These are phyloP conservation scores for Trichoderma sp. DNA, from an alignment of 2,329 filamentous ascomycete species.

Conservation along the genomic window DNA sequence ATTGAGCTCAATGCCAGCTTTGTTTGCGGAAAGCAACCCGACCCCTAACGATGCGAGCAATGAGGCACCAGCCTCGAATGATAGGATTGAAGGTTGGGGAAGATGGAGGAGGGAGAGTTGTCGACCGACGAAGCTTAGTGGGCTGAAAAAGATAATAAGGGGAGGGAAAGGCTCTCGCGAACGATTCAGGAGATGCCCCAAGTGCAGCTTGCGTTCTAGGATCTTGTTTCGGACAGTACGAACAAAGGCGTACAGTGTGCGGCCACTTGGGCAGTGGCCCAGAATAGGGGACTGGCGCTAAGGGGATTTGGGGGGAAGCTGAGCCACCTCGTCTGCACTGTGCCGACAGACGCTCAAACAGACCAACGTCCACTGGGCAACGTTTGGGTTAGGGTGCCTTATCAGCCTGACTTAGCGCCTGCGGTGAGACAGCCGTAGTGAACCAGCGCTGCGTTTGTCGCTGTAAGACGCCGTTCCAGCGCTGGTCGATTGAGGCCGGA, in stretches of 20 bases:
- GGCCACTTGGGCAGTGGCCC: constrained; percentile 13
- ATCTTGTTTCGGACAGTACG: constrained; percentile 21
- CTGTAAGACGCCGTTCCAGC: neutral
- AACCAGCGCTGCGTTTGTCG: neutral
- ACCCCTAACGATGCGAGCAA: constrained; percentile 27
- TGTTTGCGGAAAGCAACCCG: constrained; percentile 18
- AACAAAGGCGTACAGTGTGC: constrained; percentile 9
- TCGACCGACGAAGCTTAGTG: constrained; percentile 24
- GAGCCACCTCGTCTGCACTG: constrained; percentile 19
- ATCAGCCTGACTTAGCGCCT: constrained; percentile 15
- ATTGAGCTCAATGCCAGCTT: constrained; percentile 20
- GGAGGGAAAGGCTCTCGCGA: constrained; percentile 23
- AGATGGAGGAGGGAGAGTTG: constrained; percentile 24
- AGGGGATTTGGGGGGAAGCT: constrained; percentile 13
- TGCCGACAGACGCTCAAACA: constrained; percentile 2
- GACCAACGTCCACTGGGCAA: constrained; percentile 2
- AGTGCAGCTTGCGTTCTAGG: constrained; percentile 13
- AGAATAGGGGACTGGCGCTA: constrained; percentile 22
- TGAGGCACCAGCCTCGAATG: constrained; percentile 34
- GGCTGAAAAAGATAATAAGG: constrained; percentile 25
- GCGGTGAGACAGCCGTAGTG: constrained; percentile 14
- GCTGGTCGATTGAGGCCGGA: neutral
- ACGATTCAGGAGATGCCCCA: constrained; percentile 20
- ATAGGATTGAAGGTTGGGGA: constrained; percentile 30
- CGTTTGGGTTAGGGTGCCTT: constrained; percentile 8